Evolutionary conservation across 2,329 filamentous ascomycete genomes (phyloP), one percentile per base, ranked within the genome.

Genomic region (Clarireedia monteithiana): DNA sequence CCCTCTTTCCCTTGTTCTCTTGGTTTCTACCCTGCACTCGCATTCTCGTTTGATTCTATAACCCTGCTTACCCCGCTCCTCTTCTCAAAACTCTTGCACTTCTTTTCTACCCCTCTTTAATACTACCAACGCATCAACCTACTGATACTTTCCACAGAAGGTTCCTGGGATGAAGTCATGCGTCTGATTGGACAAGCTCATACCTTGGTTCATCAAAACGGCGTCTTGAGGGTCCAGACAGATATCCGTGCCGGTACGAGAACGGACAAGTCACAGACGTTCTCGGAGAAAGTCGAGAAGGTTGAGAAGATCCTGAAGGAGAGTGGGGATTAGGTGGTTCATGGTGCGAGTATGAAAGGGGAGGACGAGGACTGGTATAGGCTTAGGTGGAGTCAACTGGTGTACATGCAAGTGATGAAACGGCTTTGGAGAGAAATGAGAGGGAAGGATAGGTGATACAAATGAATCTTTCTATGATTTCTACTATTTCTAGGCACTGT

Each of bases 121-220:
- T n/a, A 15, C 38, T 10, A 42, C 7, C 15, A 42, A 2, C 15
- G 6, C 42, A 26, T 14, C 17, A 6, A 17, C n/a, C 23, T 4
- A 51, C 49, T 51, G 34, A 51, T 17, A 2, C 24, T 6, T 5
- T 14, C 39, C 5, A 60, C 64, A 95, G 92, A 97, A 75, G 94
- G 92, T 2, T 80, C 84, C 42, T 97, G 94, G 92, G 88, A 95
- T 62, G 82, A 88, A 34, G 91, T 95, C 57, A 91, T 95, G 79
- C 77, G 75, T 55, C 79, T 91, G 27, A 88, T 95, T 63, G 91
- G 91, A n/a, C 88, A 92, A 73, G 89, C 88, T 3, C 91, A 95
- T 73, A 79, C 80, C 0, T 75, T 89, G 48, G 81, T 95, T 23
- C 91, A 95, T 68, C 73, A 83, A 58, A 80, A 83, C 58, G 90